phyloP scores from a whole-genome alignment of 768 basidiomycete genomes.

The Cubamyces sp. region DNA sequence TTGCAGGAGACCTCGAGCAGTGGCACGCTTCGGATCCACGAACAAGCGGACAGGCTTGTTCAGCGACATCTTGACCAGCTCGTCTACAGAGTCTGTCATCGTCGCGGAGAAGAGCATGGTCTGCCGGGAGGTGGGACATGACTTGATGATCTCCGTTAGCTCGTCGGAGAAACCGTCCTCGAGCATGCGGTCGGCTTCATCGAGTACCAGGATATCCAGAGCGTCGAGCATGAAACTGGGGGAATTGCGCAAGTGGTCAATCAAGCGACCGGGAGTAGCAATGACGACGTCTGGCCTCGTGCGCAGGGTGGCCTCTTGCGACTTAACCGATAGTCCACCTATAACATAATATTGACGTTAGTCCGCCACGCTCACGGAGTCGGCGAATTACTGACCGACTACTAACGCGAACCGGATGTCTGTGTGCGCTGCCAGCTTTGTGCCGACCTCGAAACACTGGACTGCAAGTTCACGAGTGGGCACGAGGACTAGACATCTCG shows the following conservation, averaged over 20 bases:
- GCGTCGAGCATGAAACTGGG: constrained; percentile 91
- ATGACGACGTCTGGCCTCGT: constrained; percentile 92
- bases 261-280: constrained; percentile 90
- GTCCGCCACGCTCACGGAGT: neutral
- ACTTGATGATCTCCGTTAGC: constrained; percentile 88
- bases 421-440: constrained; percentile 81
- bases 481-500: constrained; percentile 88
- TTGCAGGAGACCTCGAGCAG: constrained; percentile 84
- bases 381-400: constrained; percentile 60
- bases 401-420: constrained; percentile 91
- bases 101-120: constrained; percentile 99
- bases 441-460: constrained; percentile 93
- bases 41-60: constrained; percentile 94
- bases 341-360: constrained; percentile 18
- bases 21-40: constrained; percentile 90
- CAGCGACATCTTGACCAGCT: constrained; percentile 89
- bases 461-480: constrained; percentile 96
- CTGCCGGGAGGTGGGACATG: constrained; percentile 86
- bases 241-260: constrained; percentile 97
- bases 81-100: constrained; percentile 96
- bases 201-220: constrained; percentile 91
- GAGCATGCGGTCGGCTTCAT: constrained; percentile 98
- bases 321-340: constrained; percentile 93
- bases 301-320: constrained; percentile 85
- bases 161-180: constrained; percentile 96